Evolutionary conservation across 2,329 filamentous ascomycete species (phyloP), one percentile per base, ranked within the genome.

Genomic region (Ascochyta clinopodiicola): DNA sequence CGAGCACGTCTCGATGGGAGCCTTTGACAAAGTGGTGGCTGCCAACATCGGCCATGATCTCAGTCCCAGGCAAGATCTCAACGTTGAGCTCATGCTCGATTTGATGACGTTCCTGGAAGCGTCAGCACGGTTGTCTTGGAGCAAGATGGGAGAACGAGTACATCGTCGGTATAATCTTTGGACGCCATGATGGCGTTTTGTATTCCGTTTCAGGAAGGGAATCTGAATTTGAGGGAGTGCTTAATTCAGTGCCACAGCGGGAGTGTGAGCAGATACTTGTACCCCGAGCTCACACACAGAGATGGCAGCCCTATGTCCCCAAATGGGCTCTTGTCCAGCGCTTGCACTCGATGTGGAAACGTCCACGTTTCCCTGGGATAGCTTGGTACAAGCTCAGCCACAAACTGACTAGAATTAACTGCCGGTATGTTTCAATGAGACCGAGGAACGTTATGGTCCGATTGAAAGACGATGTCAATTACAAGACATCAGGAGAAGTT

Each of bases 1-100:
- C 82, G 43, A 85, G 75, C 15, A 83, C 78, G 2, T 79, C 80
- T 38, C 68, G 67, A 35, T 74, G 73, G 8, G 64, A 42, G 2
- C 70, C 70, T 56, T 87, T 88, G 65, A 88, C 84, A 64, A 88
- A 88, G 70, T 88, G 86, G 71, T 87, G 84, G 1, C 77, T 76
- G 19, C 84, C 85, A 34, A 88, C 80, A 77, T 89, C 83, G 8
- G 79, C 73, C 84, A 86, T 86, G 65, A 86, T 78, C 70, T 86
- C 83, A 4, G 84, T 86, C 22, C 84, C 84, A 3, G 84, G 84
- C 36, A 84, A 71, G 52, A 86, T 80, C 58, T 83, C 80, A 29
- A 77, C 77, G 51, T 81, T 75, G 56, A 86, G 78, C 75, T 84
- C 81, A 50, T 77, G 62, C 67, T 83, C 82, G 57, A 84, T 73